Evolutionary conservation across 768 basidiomycete species (phyloP).

Genomic region (Psilocybe subaeruginosa): DNA sequence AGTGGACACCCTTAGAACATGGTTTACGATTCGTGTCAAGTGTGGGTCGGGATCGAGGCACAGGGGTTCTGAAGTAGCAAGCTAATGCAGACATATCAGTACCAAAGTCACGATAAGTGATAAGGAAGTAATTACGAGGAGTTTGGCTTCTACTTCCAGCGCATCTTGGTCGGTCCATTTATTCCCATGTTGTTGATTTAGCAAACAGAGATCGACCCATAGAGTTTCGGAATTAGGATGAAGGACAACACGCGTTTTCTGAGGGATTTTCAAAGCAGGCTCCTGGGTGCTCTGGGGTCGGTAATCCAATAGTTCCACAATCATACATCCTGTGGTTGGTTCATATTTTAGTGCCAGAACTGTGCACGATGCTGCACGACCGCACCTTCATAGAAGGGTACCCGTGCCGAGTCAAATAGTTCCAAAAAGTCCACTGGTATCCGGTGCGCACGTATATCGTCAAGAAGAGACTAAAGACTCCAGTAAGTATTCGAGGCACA

Average conservation of each 20-base stretch:
- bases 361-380: background rate
- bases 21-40: conserved; percentile 76
- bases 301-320: conserved; percentile 83
- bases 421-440: conserved; percentile 89
- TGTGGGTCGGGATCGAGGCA: conserved; percentile 83
- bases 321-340: conserved; percentile 68
- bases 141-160: conserved; percentile 72
- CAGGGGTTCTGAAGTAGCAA: conserved; percentile 74
- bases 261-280: conserved; percentile 57
- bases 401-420: conserved; percentile 69
- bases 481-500: background rate
- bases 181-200: conserved; percentile 59
- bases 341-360: conserved; percentile 1
- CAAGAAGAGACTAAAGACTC: conserved; percentile 64
- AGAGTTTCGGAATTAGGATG: conserved; percentile 78
- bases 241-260: conserved; percentile 71
- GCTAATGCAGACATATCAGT: conserved; percentile 37
- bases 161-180: conserved; percentile 76
- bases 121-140: conserved; percentile 56
- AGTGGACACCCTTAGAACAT: conserved; percentile 70
- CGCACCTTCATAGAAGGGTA: conserved; percentile 85
- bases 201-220: conserved; percentile 76
- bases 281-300: conserved; percentile 63
- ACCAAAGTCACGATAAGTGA: conserved; percentile 5
- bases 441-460: conserved; percentile 80